Evolutionary conservation across 106 monocot species (phyloP).

Genomic region (Acorus gramineus): DNA sequence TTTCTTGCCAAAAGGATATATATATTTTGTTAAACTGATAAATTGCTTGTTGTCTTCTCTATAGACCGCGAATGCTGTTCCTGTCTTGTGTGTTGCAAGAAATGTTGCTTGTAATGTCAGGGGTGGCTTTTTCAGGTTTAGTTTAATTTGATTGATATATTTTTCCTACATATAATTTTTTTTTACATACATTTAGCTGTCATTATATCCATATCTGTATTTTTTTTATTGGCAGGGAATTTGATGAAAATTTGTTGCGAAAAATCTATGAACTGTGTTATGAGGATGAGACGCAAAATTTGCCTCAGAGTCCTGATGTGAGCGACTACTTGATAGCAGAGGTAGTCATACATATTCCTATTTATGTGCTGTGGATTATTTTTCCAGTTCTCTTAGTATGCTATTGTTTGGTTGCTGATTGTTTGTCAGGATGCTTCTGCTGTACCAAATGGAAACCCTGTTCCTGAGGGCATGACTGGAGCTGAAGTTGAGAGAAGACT

Average conservation of each 20-base stretch:
- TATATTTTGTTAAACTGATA: too few species aligned
- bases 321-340: conserved; percentile 69
- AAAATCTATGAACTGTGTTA: conserved; percentile 58
- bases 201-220: background rate
- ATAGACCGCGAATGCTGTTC: conserved; percentile 67
- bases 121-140: conserved; percentile 84
- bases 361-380: background rate
- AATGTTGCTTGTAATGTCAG: conserved; percentile 97
- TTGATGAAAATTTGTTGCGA: conserved; percentile 67
- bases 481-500: conserved; percentile 43
- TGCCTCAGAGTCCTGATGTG: conserved; percentile 79
- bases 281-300: conserved; percentile 67
- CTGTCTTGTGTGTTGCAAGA: conserved; percentile 87
- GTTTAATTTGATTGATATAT: background rate
- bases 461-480: conserved; percentile 50
- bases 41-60: background rate
- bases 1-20: too few species aligned
- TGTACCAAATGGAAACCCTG: conserved; percentile 24
- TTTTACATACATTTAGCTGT: background rate
- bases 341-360: conserved; percentile 18
- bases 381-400: background rate
- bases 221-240: conserved; percentile 49
- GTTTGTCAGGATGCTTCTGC: conserved; percentile 36
- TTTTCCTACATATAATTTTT: background rate
- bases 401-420: background rate